Conservation (phyloP, 1,139 yeast species). For the Diutina neorugosa region DNA sequence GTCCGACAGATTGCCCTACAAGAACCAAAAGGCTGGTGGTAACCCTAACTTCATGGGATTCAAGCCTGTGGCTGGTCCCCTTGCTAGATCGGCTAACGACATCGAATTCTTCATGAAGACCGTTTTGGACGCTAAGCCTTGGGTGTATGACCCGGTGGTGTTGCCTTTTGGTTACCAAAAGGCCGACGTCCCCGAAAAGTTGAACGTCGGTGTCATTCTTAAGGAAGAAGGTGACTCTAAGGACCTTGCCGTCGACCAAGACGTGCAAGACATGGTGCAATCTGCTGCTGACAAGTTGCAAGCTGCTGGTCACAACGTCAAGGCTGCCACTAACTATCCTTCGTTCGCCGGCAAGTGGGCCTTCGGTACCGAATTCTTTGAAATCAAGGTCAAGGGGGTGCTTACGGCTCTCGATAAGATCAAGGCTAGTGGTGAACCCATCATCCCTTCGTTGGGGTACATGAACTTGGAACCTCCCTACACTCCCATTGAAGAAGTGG, state of each 20-base stretch:
- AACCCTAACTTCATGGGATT: slow-evolving; percentile 39
- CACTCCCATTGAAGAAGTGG: neutral
- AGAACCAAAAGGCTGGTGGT: slow-evolving; percentile 36
- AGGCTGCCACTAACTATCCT: neutral
- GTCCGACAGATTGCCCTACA: slow-evolving; percentile 38
- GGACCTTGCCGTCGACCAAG: slow-evolving; percentile 30
- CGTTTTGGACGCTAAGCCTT: slow-evolving; percentile 18
- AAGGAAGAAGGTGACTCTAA: slow-evolving; percentile 45
- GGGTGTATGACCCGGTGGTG: slow-evolving; percentile 20
- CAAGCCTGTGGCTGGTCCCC: slow-evolving; percentile 24
- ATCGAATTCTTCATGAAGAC: slow-evolving; percentile 18
- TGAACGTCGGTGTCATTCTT: slow-evolving; percentile 47
- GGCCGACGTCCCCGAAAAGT: slow-evolving; percentile 28
- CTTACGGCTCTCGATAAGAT: neutral
- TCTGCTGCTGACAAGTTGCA: neutral
- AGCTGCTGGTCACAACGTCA: neutral
- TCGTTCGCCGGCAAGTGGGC: neutral
- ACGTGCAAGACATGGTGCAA: neutral
- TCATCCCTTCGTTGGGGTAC: neutral
- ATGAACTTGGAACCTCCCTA: neutral
- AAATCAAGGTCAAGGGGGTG: neutral
- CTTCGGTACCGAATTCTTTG: neutral
- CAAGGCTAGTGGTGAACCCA: neutral
- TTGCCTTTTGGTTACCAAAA: slow-evolving; percentile 21
- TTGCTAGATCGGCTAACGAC: slow-evolving; percentile 16